These are phyloP conservation scores for Diutina rugosa DNA, from an alignment of 1,139 yeast genomes.

Conservation along the genomic window DNA sequence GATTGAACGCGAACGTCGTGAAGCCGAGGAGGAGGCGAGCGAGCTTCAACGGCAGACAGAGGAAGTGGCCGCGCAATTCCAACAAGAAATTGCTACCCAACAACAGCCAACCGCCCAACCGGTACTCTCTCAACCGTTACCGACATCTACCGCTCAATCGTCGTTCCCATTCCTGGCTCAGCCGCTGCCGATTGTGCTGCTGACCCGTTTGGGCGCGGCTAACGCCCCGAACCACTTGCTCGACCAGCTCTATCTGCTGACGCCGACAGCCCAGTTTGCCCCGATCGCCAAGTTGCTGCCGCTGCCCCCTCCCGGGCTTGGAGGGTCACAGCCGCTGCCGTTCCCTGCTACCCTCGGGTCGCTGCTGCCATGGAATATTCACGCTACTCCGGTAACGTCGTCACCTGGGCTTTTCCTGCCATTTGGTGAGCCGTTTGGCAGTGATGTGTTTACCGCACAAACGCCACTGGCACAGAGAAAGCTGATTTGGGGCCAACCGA, in stretches of 20 bases:
- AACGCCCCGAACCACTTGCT: neutral
- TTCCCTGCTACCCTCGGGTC: neutral
- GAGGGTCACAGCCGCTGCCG: neutral
- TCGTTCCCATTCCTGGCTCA: neutral
- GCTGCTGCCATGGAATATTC: neutral
- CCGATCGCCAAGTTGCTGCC: neutral
- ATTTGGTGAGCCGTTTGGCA: neutral
- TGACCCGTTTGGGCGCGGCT: neutral
- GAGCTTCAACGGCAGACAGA: neutral
- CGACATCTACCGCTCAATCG: neutral
- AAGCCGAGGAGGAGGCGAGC: neutral
- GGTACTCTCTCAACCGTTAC: neutral
- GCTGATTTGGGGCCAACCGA: conserved; percentile 1
- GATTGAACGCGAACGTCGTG: neutral
- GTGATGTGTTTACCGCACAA: neutral
- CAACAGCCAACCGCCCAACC: neutral
- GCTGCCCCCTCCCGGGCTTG: conserved; percentile 2
- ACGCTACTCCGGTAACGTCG: neutral
- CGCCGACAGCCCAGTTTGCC: neutral
- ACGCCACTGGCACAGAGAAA: neutral
- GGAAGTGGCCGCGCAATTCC: neutral
- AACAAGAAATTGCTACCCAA: neutral
- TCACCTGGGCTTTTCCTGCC: neutral
- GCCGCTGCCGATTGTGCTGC: neutral
- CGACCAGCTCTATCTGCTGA: neutral